phyloP scores from a whole-genome alignment of 768 basidiomycete genomes.

The Mycena rosella region DNA sequence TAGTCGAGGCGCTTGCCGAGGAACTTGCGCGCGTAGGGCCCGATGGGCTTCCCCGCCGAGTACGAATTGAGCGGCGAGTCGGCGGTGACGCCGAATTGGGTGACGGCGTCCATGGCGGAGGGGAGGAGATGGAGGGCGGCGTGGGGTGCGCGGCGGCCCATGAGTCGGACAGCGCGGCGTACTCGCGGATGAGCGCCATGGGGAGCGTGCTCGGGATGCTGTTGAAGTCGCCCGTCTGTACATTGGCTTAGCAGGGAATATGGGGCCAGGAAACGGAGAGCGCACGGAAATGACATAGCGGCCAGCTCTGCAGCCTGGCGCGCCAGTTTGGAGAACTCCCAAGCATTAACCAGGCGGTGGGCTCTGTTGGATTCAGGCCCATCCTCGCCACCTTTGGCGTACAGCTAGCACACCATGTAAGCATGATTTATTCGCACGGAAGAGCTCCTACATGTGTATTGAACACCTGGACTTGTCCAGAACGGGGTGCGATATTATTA shows the following conservation, averaged over 20 bases:
- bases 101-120: slow-evolving; percentile 72
- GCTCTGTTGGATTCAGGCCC: slow-evolving; percentile 81
- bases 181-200: slow-evolving; percentile 79
- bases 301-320: slow-evolving; percentile 80
- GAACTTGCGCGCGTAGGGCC: slow-evolving; percentile 70
- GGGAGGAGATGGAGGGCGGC: slow-evolving; percentile 43
- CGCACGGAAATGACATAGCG: slow-evolving; percentile 90
- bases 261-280: slow-evolving; percentile 23
- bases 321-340: slow-evolving; percentile 88
- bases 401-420: slow-evolving; percentile 55
- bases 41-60: slow-evolving; percentile 80
- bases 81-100: slow-evolving; percentile 85
- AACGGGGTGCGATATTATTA: slow-evolving; percentile 80
- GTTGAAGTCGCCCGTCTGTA: slow-evolving; percentile 90
- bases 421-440: background rate
- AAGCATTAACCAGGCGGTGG: slow-evolving; percentile 89
- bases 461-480: slow-evolving; percentile 89
- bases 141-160: slow-evolving; percentile 78
- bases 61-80: slow-evolving; percentile 94
- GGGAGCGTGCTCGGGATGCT: slow-evolving; percentile 85
- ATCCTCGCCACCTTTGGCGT: slow-evolving; percentile 88
- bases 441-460: slow-evolving; percentile 84
- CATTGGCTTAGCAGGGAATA: slow-evolving; percentile 25
- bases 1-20: slow-evolving; percentile 96
- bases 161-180: slow-evolving; percentile 80